Evolutionary conservation across 2,329 filamentous ascomycete species (phyloP), one percentile per base, ranked within the genome.

Genomic region (Calonectria crousiana): DNA sequence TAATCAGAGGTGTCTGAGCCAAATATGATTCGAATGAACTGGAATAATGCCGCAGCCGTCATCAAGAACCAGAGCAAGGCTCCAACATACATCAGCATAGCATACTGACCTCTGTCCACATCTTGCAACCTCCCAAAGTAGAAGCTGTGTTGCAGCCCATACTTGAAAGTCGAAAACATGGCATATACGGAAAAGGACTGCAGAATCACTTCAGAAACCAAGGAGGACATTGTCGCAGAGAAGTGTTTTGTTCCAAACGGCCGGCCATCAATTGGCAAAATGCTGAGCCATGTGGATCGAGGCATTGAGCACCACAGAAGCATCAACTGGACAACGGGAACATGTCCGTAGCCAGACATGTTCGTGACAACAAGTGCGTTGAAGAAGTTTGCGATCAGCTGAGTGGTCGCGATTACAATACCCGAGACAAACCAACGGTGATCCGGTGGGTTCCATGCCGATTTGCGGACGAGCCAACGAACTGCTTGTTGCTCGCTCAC

Each of bases 281-380:
- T 60, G 0, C 18, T 28, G 5, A 75, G 65, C 70, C 75, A 78
- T 2, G 30, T 28, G 4, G 75, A 16, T 6, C 70, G 69, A 36
- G 74, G 76, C 5, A 77, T 41, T 3, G 73, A 69, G 2, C 69
- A 78, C 30, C 62, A 65, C 1, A 78, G 66, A 6, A 78, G 49
- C 1, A 53, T 9, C 3, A 78, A 6, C 3, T 69, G 56, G 2
- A 56, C 0, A 1, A 36, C 8, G 0, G 76, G 66, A 13, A 75
- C 16, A 9, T 47, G 0, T 4, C 51, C 66, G 10, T 77, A 78
- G 0, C 75, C 74, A 1, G 51, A 23, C 0, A 67, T 69, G 0
- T 10, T 28, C 10, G 74, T 65, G 0, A 78, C 26, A 1, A 72
- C 14, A 9, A n/a, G 11, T 2, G 6, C 56, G 9, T 70, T 78